Evolutionary conservation across 768 basidiomycete genomes (phyloP), one percentile per base, ranked within the genome.

Genomic region (Tricholoma sp.): DNA sequence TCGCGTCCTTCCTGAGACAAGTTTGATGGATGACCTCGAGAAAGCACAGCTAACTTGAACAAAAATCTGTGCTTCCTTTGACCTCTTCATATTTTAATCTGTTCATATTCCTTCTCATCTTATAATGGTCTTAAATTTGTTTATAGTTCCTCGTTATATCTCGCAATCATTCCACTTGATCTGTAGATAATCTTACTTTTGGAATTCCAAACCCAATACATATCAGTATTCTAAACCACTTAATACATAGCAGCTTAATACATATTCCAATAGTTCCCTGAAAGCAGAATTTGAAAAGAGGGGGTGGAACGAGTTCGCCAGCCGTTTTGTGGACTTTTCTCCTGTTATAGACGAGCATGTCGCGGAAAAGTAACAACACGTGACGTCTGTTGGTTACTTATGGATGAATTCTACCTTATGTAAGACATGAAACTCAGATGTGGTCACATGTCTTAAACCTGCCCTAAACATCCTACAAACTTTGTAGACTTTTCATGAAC

Each of bases 51-150:
- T 39, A 39, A 39, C 6, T 2, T 39, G n/a, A 15, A 7, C 37
- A 39, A 39, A 39, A 72, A 70, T 66, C 62, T 47, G 60, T 59
- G 66, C 65, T 64, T 68, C 67, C 57, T 71, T 71, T 59, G 13
- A 39, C 37, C 37, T 39, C n/a, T 39, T 39, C 37, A 39, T 39
- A 39, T 39, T 39, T 39, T 39, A n/a, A n/a, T 39, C 37, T 12
- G 12, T n/a, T 39, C 1, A 39, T n/a, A 39, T 39, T 39, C 0
- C 15, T 39, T n/a, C 37, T 34, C 34, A 34, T 39, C 37, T 15
- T 39, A 39, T 39, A n/a, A 36, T 36, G 34, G 1, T 36, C 34
- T 9, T 36, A 36, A 36, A 39, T 15, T 39, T 39, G 37, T n/a
- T n/a, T 39, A 39, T 39, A 39, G 37, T 39, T 39, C 13, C n/a